Percentiles rank a stretch among this genome's conserved stretches.
Evolutionary conservation across 2,329 filamentous ascomycete genomes (phyloP).

Genomic region (Curvularia lunata): DNA sequence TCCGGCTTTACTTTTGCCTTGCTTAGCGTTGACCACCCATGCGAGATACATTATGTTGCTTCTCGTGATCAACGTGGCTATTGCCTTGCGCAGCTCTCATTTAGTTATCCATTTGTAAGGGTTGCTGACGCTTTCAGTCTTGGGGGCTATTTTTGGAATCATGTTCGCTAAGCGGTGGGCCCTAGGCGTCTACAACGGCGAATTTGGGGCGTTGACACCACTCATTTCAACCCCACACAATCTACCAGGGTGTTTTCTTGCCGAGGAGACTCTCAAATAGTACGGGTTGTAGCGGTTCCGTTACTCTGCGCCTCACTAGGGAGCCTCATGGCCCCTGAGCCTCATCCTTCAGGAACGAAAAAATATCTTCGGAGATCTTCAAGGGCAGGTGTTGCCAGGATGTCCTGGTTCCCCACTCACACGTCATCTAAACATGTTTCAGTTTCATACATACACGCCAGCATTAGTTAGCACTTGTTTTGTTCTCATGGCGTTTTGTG

Average conservation of each 20-base stretch:
- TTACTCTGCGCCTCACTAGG: slow-evolving; percentile 3
- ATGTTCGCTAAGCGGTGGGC: slow-evolving; percentile 23
- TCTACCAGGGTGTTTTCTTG: neutral
- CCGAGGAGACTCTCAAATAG: slow-evolving; percentile 2
- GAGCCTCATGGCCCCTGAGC: neutral
- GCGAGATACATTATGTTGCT: slow-evolving; percentile 1
- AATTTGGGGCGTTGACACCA: slow-evolving; percentile 8
- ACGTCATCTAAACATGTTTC: slow-evolving; percentile 6
- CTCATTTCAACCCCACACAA: slow-evolving; percentile 1
- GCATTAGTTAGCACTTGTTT: neutral
- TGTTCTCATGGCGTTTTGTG: neutral
- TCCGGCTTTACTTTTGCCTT: slow-evolving; percentile 11
- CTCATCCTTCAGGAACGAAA: neutral
- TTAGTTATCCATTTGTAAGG: slow-evolving; percentile 3
- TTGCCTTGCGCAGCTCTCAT: neutral
- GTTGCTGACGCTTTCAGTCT: slow-evolving; percentile 3
- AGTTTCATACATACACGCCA: slow-evolving; percentile 5
- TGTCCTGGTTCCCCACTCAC: neutral
- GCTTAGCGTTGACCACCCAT: slow-evolving; percentile 2
- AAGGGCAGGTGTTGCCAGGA: slow-evolving; percentile 1
- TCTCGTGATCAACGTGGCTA: slow-evolving; percentile 27
- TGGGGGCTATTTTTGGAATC: slow-evolving; percentile 13
- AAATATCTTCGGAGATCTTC: neutral
- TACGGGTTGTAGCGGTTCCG: slow-evolving; percentile 12
- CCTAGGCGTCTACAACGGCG: slow-evolving; percentile 7